Conservation (phyloP, 148 eudicot genomes). For the Cornus controversa region DNA sequence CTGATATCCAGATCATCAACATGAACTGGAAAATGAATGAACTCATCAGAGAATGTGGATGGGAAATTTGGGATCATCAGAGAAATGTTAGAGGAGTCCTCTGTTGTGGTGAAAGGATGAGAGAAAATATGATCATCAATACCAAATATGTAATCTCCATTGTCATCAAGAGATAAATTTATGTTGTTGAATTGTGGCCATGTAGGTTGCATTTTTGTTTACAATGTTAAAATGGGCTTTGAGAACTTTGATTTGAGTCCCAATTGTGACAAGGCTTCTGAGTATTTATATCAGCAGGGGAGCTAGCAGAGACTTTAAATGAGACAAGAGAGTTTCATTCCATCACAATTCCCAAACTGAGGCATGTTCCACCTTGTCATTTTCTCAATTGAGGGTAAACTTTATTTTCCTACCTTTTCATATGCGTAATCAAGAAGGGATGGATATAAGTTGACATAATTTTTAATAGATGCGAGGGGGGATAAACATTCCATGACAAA, state of each 20-base stretch:
- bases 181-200: neutral
- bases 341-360: neutral
- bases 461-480: too few relatives aligned
- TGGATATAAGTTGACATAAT: too few relatives aligned
- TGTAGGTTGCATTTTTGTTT: slow-evolving; percentile 3
- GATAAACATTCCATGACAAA: neutral
- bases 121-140: slow-evolving; percentile 12
- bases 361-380: neutral
- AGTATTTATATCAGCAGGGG: slow-evolving; percentile 4
- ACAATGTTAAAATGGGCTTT: neutral
- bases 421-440: neutral
- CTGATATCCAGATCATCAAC: slow-evolving; percentile 12
- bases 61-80: slow-evolving; percentile 7
- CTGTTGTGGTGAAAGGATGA: slow-evolving; percentile 10
- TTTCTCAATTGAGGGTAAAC: neutral
- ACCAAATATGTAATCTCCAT: neutral
- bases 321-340: neutral
- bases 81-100: slow-evolving; percentile 15
- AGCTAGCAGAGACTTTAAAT: neutral
- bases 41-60: slow-evolving; percentile 9
- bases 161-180: neutral
- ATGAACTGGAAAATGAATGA: slow-evolving; percentile 2
- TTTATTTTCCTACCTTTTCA: too few relatives aligned
- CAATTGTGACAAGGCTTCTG: neutral
- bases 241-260: neutral